Evolutionary conservation across 805 yeast species (phyloP).

Genomic region (Candida wancherniae): DNA sequence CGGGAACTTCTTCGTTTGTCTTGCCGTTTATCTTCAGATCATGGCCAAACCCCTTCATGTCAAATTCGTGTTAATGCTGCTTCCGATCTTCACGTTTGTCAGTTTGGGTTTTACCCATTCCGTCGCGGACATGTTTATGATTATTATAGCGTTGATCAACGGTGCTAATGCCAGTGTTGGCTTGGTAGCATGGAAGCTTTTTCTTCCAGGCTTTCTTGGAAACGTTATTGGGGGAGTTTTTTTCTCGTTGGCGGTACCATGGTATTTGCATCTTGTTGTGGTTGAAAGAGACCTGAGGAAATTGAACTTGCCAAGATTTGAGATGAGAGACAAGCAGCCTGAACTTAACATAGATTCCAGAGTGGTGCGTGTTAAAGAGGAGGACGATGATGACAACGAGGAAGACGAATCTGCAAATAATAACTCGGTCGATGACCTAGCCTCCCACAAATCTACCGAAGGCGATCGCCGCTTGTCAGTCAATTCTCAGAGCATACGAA

Average conservation of each 20-base stretch:
- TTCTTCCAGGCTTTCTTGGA: conserved; percentile 69
- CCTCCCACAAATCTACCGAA: too few species aligned
- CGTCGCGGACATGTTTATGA: conserved; percentile 75
- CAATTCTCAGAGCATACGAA: too few species aligned
- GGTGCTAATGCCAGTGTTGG: conserved; percentile 63
- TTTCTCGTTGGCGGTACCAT: conserved; percentile 63
- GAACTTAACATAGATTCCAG: conserved; percentile 72
- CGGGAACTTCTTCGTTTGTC: conserved; percentile 71
- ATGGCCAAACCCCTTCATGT: conserved; percentile 80
- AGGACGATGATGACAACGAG: conserved; percentile 10
- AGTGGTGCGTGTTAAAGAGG: conserved; percentile 47
- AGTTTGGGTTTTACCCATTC: conserved; percentile 72
- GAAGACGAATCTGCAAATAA: conserved; percentile 8
- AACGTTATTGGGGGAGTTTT: conserved; percentile 74
- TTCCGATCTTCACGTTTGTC: conserved; percentile 79
- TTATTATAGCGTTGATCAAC: conserved; percentile 64
- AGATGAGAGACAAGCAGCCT: conserved; percentile 76
- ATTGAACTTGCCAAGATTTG: conserved; percentile 62
- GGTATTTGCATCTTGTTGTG: conserved; percentile 65
- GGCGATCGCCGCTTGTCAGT: too few species aligned
- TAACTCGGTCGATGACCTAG: too few species aligned
- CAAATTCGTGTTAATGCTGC: conserved; percentile 53
- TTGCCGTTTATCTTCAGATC: conserved; percentile 72
- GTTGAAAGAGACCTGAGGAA: conserved; percentile 65
- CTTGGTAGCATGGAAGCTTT: conserved; percentile 63